Evolutionary conservation across 1,284 basidiomycete genomes (phyloP), one percentile per base, ranked within the genome.

Genomic region (Ustilago crameri): DNA sequence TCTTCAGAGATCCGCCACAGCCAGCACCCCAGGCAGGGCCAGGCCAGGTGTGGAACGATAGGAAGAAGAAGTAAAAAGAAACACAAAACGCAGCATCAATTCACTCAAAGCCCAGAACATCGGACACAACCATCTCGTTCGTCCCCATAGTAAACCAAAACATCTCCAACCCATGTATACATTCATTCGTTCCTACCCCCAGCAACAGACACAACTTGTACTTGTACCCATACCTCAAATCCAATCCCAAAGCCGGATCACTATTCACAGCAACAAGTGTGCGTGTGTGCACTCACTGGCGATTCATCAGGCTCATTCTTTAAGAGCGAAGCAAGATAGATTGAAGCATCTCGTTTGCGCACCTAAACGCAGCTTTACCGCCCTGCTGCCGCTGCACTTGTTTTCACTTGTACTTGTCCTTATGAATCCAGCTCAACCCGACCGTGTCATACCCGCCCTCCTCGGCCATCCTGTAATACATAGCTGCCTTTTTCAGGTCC

Each of bases 391-490:
- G n/a, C n/a, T n/a, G n/a, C n/a, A n/a, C n/a, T n/a, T 30, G 10
- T 10, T 2, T 3, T 52, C 47, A 69, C 62, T 72, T 72, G 43
- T 78, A 80, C 56, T 80, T 80, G 48, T 75, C 73, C 45, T 80
- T 80, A 52, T 77, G 73, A 49, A 80, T 78, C 79, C 79, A 80
- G 40, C 65, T 70, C 53, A 80, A 59, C 14, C 79, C 79, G 10
- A 80, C 78, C 12, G 75, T 73, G 50, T 80, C 77, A 56, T 79
- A 80, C 0, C 79, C 79, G 30, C 69, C 75, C 30, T 67, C 57
- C 51, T 75, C 90, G 23, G 93, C 93, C 54, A 89, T 88, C 17
- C 93, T 89, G 84, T 95, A 95, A 90, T 93, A 95, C 84, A 89
- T 90, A 1, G 93, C 93, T 2, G 93, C 90, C 80, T 90, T 90